phyloP scores from a whole-genome alignment of 176 grass and related monocot genomes.

The Avena sativa region DNA sequence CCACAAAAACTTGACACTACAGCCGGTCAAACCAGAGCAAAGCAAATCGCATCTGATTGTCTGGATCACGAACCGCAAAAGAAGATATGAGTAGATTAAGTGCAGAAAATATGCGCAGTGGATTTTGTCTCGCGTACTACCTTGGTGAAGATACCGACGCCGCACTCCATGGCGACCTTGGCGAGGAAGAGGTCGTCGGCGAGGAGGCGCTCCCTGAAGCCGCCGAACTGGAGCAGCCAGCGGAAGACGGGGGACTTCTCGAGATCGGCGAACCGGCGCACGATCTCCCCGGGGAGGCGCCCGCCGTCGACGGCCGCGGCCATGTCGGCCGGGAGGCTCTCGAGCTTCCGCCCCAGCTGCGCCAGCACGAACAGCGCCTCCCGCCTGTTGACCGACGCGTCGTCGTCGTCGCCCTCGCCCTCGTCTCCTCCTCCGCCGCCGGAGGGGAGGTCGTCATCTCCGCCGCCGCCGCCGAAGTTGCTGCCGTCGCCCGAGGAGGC shows the following conservation, averaged over 20 bases:
- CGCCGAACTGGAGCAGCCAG: slow-evolving; percentile 91
- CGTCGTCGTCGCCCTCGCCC: neutral
- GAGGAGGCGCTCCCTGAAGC: slow-evolving; percentile 95
- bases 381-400: slow-evolving; percentile 48
- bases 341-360: slow-evolving; percentile 75
- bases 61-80: slow-evolving; percentile 29
- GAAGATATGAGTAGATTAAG: neutral
- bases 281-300: slow-evolving; percentile 68
- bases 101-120: neutral
- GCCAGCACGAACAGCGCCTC: slow-evolving; percentile 81
- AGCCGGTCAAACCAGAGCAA: slow-evolving; percentile 23
- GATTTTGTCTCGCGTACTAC: slow-evolving; percentile 7
- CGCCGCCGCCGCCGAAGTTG: neutral
- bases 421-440: neutral
- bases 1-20: slow-evolving; percentile 29
- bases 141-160: slow-evolving; percentile 97
- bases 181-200: slow-evolving; percentile 98
- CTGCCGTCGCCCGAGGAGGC: slow-evolving; percentile 44
- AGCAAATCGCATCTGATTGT: slow-evolving; percentile 42
- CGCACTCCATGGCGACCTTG: slow-evolving; percentile 93
- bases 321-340: slow-evolving; percentile 81
- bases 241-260: slow-evolving; percentile 73
- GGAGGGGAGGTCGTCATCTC: slow-evolving; percentile 36
- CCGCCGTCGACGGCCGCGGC: slow-evolving; percentile 76
- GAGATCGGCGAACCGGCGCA: slow-evolving; percentile 70